Evolutionary conservation across 208 protist species (phyloP).

Genomic region (Crithidia bombi): DNA sequence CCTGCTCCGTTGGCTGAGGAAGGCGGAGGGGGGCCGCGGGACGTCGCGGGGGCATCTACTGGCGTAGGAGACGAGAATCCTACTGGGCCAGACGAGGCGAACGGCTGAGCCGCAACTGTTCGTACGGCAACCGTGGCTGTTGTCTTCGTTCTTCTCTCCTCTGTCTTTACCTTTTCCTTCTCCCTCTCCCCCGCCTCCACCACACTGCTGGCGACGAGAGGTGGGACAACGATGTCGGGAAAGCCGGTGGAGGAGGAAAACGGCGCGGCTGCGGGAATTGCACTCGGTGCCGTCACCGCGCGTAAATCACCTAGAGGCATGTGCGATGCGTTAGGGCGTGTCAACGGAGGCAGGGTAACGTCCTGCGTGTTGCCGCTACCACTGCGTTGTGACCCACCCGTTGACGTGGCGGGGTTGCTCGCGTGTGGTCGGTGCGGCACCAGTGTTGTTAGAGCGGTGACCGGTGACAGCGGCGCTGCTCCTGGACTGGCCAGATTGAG

Average conservation of each 20-base stretch:
- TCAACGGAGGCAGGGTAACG: constrained; percentile 15
- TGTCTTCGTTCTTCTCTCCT: no score
- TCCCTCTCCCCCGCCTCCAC: no score
- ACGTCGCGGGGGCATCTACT: background rate
- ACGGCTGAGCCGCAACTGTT: background rate
- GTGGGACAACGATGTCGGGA: no score
- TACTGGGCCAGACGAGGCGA: background rate
- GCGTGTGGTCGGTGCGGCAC: no score
- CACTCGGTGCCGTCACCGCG: background rate
- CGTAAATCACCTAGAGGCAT: background rate
- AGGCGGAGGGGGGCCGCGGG: background rate
- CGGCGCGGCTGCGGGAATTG: background rate
- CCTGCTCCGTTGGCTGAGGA: background rate
- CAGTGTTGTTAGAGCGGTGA: no score
- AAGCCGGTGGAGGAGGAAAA: background rate
- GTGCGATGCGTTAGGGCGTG: constrained; percentile 3
- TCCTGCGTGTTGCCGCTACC: no score
- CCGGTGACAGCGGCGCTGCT: no score
- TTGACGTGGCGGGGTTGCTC: no score
- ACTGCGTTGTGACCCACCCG: background rate
- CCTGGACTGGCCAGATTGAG: no score
- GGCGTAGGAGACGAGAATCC: background rate
- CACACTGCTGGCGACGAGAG: no score
- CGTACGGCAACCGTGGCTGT: no score
- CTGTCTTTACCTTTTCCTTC: no score